phyloP scores from a whole-genome alignment of 2,329 filamentous ascomycete species.

The Zasmidium angulare region DNA sequence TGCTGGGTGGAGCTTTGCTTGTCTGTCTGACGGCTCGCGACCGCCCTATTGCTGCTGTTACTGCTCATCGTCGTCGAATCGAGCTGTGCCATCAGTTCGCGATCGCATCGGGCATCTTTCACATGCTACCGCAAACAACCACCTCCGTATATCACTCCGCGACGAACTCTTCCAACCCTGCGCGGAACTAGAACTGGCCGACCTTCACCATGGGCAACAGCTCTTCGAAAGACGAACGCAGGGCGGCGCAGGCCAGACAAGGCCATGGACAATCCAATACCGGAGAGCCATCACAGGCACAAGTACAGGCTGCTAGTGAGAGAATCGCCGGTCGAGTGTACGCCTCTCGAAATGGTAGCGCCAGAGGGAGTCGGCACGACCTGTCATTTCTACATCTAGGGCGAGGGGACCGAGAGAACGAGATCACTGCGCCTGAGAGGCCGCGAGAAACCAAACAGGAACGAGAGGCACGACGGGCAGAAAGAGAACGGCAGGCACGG shows the following conservation, averaged over 20 bases:
- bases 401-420: constrained; percentile 49
- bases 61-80: neutral
- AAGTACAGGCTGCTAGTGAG: constrained; percentile 24
- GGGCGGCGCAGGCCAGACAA: constrained; percentile 37
- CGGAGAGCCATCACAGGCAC: constrained; percentile 26
- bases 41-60: neutral
- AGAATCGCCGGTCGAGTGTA: constrained; percentile 40
- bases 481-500: constrained; percentile 74
- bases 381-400: constrained; percentile 59
- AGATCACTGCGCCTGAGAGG: constrained; percentile 49
- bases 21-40: neutral
- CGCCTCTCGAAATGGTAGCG: constrained; percentile 44
- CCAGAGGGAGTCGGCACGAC: constrained; percentile 57
- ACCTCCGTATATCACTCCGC: neutral
- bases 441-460: constrained; percentile 89
- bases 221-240: constrained; percentile 48
- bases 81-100: neutral
- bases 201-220: constrained; percentile 46
- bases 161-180: neutral
- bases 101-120: neutral
- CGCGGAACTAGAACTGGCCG: neutral
- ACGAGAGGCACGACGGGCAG: constrained; percentile 79
- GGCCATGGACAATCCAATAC: constrained; percentile 27
- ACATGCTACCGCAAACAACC: neutral
- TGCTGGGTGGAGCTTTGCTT: no score